Evolutionary conservation across 148 eudicot genomes (phyloP).

Genomic region (Camellia granthamiana): DNA sequence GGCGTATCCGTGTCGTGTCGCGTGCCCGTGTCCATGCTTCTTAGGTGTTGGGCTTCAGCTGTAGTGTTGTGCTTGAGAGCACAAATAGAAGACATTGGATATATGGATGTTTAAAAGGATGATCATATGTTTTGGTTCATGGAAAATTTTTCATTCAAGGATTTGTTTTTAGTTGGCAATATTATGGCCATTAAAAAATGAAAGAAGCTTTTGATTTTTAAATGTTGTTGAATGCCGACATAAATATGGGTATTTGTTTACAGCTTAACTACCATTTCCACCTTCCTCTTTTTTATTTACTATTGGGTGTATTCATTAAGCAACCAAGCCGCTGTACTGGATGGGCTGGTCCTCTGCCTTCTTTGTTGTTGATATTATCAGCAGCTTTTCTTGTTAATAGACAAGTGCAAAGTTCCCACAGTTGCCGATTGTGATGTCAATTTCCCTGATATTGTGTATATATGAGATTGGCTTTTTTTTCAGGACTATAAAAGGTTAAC

Average conservation of each 20-base stretch:
- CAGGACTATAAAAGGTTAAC: background rate
- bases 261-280: background rate
- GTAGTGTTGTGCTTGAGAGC: background rate
- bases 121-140: background rate
- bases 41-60: too few relatives aligned
- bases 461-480: background rate
- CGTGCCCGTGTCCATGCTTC: too few relatives aligned
- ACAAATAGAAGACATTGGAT: background rate
- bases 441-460: background rate
- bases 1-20: too few relatives aligned
- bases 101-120: background rate
- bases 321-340: background rate
- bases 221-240: background rate
- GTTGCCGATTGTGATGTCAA: background rate
- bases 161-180: background rate
- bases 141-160: background rate
- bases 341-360: conserved; percentile 6
- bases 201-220: background rate
- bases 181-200: background rate
- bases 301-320: background rate
- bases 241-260: background rate
- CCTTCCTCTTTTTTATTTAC: background rate
- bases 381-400: background rate
- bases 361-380: background rate
- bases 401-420: background rate